Base-by-base conservation (phyloP, 1,284 basidiomycete genomes). In the Cryptococcus sp. region DNA sequence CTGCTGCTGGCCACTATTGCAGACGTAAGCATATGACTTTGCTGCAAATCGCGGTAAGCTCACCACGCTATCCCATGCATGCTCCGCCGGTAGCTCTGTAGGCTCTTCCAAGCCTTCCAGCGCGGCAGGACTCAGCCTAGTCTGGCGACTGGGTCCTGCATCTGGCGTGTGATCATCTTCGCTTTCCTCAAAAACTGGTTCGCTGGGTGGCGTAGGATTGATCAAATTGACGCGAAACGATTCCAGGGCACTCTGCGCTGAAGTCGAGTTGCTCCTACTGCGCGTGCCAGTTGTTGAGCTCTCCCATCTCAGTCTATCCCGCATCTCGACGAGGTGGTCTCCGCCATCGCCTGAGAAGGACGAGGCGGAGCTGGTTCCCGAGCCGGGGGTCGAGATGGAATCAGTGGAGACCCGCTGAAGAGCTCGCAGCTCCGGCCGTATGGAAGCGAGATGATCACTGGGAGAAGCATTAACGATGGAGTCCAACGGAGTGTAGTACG, bases 41-140 rank as follows among this genome's bases (percentile, higher is more conserved):
- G 7, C 7, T 45, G 42, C 48, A 48, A 41, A 41, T 30, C 19
- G 19, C 16, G 47, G 41, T 45, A 2, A 30, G 73, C 74, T 63
- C 57, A 76, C 75, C 19, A 77, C 75, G 60, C 75, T 77, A 55
- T 77, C 74, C 73, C 74, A 77, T n/a, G 70, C 69, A 61, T 70
- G 71, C 30, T 68, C 63, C 3, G 48, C 47, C 11, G 64, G 52
- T 5, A 57, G 20, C 17, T 65, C 68, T 1, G 49, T 16, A 3
- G 17, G 48, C 6, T 59, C 58, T 20, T 62, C 61, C n/a, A 57
- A 13, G 41, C 38, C 13, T n/a, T 47, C 48, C 35, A 55, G 30
- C 7, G 57, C 51, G 40, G 40, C 54, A 25, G 48, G 54, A 47
- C 50, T 50, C 40, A 57, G 42, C 41, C 61, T 52, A 47, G 61